Percentiles rank a stretch among this genome's conserved stretches.
Conservation (phyloP, 2,329 filamentous ascomycete species). For the Ophiostoma australiae region DNA sequence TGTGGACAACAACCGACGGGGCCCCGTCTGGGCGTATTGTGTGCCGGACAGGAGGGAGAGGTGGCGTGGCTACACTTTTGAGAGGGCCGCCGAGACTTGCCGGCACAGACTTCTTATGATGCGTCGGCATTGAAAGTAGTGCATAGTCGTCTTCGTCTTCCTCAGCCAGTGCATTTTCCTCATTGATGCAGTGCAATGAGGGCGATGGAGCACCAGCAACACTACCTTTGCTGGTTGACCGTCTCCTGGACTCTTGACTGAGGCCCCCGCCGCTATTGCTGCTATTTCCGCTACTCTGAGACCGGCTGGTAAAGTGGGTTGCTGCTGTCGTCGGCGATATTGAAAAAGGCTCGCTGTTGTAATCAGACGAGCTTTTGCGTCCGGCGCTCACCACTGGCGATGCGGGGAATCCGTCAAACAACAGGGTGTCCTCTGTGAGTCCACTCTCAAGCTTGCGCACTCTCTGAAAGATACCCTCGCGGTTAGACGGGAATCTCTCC, state of each 20-base stretch:
- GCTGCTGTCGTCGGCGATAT: slow-evolving; percentile 33
- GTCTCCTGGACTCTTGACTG: background rate
- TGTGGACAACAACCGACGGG: slow-evolving; percentile 11
- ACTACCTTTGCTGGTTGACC: slow-evolving; percentile 28
- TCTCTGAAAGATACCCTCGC: slow-evolving; percentile 42
- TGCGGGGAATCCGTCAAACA: slow-evolving; percentile 36
- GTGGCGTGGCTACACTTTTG: background rate
- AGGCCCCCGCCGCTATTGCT: background rate
- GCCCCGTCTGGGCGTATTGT: background rate
- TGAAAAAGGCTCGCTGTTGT: slow-evolving; percentile 35
- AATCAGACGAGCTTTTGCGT: slow-evolving; percentile 37
- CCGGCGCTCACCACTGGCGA: slow-evolving; percentile 37
- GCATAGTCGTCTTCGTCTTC: background rate
- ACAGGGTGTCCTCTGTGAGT: slow-evolving; percentile 38
- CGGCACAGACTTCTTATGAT: background rate
- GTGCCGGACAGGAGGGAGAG: background rate
- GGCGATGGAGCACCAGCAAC: slow-evolving; percentile 33
- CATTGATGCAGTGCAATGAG: slow-evolving; percentile 45
- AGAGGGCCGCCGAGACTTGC: background rate
- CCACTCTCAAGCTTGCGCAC: slow-evolving; percentile 45
- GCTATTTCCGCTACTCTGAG: background rate
- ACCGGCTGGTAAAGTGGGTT: background rate
- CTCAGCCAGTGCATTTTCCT: slow-evolving; percentile 34
- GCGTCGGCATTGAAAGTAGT: background rate
- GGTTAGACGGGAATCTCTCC: slow-evolving; percentile 45